A percentile compares a stretch with the other conserved stretches of the same genome.
phyloP scores from a whole-genome alignment of 139 green algal genomes.

The Zygnema circumcarinatum region DNA sequence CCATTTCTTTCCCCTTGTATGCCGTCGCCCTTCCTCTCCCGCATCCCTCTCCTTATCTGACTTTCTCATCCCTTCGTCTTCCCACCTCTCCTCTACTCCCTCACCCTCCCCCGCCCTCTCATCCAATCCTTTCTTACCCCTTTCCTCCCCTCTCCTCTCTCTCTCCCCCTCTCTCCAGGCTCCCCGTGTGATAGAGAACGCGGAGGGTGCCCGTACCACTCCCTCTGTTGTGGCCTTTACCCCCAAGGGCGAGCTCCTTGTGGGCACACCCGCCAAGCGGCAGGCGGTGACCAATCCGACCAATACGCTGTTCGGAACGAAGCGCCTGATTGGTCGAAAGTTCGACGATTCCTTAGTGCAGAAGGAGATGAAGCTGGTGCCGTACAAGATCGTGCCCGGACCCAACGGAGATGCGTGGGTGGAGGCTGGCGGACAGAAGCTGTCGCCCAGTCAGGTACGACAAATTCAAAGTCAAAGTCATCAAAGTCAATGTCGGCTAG shows the following conservation, averaged over 20 bases:
- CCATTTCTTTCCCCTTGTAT: too few species aligned
- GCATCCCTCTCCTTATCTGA: too few species aligned
- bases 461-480: too few species aligned
- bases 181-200: constrained; percentile 97
- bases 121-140: too few species aligned
- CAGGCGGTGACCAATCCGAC: constrained; percentile 95
- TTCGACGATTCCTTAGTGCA: constrained; percentile 85
- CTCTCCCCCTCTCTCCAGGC: neutral
- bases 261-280: constrained; percentile 89
- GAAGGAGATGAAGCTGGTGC: constrained; percentile 97
- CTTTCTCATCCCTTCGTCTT: too few species aligned
- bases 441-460: constrained; percentile 95
- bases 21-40: too few species aligned
- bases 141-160: too few species aligned
- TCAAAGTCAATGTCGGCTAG: too few species aligned
- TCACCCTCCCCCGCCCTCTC: too few species aligned
- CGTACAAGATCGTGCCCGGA: constrained; percentile 93
- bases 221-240: constrained; percentile 98
- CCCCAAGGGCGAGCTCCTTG: constrained; percentile 92
- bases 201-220: constrained; percentile 94
- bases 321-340: constrained; percentile 92
- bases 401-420: constrained; percentile 97
- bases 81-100: too few species aligned
- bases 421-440: constrained; percentile 87
- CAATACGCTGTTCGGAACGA: constrained; percentile 98